Evolutionary conservation across 768 basidiomycete genomes (phyloP).

Genomic region (Hortiboletus campestris): DNA sequence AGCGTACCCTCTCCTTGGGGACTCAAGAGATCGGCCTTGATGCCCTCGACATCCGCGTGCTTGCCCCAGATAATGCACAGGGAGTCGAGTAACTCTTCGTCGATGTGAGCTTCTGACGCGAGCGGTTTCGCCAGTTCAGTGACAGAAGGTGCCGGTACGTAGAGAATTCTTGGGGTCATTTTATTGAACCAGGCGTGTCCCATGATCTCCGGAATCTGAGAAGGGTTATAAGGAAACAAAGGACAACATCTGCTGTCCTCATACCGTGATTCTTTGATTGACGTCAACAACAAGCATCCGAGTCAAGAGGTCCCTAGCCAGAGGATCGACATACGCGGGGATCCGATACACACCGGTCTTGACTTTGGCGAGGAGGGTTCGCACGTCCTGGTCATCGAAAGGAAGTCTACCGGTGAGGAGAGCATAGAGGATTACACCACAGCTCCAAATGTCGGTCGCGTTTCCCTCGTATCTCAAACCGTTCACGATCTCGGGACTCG

Average conservation of each 20-base stretch:
- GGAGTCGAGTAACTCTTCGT: constrained; percentile 73
- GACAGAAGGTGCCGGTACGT: constrained; percentile 56
- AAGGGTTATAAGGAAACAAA: constrained; percentile 2
- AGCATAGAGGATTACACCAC: constrained; percentile 90
- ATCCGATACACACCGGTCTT: constrained; percentile 83
- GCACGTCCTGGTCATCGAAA: constrained; percentile 89
- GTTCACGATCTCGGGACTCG: constrained; percentile 93
- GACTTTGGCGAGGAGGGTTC: constrained; percentile 78
- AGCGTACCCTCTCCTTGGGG: constrained; percentile 68
- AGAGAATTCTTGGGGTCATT: constrained; percentile 46
- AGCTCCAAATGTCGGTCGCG: constrained; percentile 95
- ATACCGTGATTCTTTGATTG: constrained; percentile 72
- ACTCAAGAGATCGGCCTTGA: constrained; percentile 65
- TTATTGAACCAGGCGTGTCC: constrained; percentile 80
- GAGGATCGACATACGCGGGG: constrained; percentile 75
- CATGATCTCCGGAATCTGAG: constrained; percentile 82
- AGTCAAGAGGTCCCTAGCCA: constrained; percentile 78
- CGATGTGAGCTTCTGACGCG: constrained; percentile 64
- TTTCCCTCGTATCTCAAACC: constrained; percentile 87
- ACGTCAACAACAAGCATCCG: constrained; percentile 91
- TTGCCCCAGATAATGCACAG: constrained; percentile 83
- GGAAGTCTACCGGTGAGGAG: constrained; percentile 88
- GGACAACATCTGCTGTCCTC: constrained; percentile 17
- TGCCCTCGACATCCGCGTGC: constrained; percentile 56
- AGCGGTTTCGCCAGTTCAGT: constrained; percentile 71